These are phyloP conservation scores for Ceratobasidium sp. DNA, from an alignment of 1,284 basidiomycete genomes.

Conservation along the genomic window DNA sequence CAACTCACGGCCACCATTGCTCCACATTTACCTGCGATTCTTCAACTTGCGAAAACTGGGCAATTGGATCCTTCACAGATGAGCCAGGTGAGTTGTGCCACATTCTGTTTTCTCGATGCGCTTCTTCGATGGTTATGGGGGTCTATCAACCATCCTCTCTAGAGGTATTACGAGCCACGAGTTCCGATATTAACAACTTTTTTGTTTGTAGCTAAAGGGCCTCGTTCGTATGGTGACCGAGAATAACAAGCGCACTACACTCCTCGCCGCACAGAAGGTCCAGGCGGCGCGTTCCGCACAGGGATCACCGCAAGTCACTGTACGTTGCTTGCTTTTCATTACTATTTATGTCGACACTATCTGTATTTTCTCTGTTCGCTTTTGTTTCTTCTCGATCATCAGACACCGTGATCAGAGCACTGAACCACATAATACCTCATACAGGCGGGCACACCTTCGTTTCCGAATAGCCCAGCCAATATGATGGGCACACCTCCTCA, in stretches of 20 bases:
- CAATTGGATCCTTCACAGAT: constrained; percentile 14
- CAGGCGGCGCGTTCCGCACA: constrained; percentile 15
- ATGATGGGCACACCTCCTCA: constrained; percentile 32
- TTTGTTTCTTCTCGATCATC: neutral
- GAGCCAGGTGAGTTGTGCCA: constrained; percentile 13
- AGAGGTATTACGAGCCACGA: too few relatives aligned
- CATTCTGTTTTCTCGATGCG: neutral
- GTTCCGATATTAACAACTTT: neutral
- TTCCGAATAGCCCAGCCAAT: constrained; percentile 32
- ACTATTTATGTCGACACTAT: neutral
- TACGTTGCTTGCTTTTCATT: neutral
- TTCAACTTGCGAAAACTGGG: constrained; percentile 25
- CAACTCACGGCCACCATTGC: constrained; percentile 6
- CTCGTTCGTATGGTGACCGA: constrained; percentile 28
- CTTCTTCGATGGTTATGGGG: neutral
- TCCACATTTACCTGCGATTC: constrained; percentile 32
- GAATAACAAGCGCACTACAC: constrained; percentile 29
- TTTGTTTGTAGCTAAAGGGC: constrained; percentile 20
- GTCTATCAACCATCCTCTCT: too few relatives aligned
- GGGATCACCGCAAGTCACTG: constrained; percentile 33
- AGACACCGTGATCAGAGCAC: too few relatives aligned
- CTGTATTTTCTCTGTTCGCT: neutral
- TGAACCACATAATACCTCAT: too few relatives aligned
- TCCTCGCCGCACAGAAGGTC: neutral
- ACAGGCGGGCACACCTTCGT: constrained; percentile 13